These are phyloP conservation scores for Thermothelomyces thermophilus DNA, from an alignment of 2,329 filamentous ascomycete species.

Conservation along the genomic window DNA sequence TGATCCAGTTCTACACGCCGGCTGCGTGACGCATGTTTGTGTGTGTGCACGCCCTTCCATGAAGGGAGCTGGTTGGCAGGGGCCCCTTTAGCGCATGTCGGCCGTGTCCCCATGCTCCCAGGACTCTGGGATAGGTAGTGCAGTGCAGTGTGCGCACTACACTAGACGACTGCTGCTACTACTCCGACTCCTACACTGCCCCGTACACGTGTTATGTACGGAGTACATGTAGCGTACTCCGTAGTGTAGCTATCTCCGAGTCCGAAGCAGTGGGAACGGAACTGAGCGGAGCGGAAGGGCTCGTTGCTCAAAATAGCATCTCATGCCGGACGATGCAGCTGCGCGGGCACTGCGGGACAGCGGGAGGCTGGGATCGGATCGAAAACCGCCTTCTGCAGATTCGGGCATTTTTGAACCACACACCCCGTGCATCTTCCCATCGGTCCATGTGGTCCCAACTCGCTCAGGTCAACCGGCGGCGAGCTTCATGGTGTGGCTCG, in stretches of 20 bases:
- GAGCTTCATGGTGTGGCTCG: no score
- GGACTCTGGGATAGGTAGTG: not conserved
- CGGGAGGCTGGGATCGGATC: conserved; percentile 15
- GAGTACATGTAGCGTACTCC: no score
- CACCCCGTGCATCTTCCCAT: not conserved
- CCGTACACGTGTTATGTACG: no score
- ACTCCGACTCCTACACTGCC: no score
- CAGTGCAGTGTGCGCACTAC: no score
- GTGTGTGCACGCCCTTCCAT: not conserved
- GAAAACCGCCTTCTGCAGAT: conserved; percentile 10
- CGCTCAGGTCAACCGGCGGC: not conserved
- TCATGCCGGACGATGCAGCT: conserved; percentile 1
- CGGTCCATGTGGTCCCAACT: not conserved
- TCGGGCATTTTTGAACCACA: conserved; percentile 16
- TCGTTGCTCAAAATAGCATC: not conserved
- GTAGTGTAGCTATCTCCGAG: not conserved
- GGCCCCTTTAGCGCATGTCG: not conserved
- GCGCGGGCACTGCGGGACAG: conserved; percentile 8
- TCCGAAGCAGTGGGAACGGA: not conserved
- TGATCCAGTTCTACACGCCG: conserved; percentile 3
- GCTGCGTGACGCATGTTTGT: conserved; percentile 6
- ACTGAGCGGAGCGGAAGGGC: not conserved
- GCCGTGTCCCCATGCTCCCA: not conserved
- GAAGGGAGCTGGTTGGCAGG: conserved; percentile 2
- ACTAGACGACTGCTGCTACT: no score